Conservation (phyloP, 805 yeast species). For the Scheffersomyces coipomensis region DNA sequence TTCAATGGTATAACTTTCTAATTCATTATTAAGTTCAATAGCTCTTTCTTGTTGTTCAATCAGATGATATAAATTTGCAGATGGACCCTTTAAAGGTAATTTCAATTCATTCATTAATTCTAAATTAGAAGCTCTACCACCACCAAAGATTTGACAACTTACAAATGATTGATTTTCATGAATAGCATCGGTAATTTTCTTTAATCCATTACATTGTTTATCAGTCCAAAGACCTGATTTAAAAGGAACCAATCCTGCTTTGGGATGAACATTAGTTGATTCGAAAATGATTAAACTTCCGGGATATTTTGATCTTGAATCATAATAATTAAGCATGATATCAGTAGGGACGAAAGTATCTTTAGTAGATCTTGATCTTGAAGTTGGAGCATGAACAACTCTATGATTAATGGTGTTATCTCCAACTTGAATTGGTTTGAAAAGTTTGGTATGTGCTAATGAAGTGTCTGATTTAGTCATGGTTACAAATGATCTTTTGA, state of each 20-base stretch:
- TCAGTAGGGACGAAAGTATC: slow-evolving; percentile 24
- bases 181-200: slow-evolving; percentile 41
- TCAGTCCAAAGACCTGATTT: slow-evolving; percentile 11
- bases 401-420: slow-evolving; percentile 15
- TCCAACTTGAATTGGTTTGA: slow-evolving; percentile 35
- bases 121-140: slow-evolving; percentile 44
- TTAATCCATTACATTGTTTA: slow-evolving; percentile 26
- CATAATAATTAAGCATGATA: slow-evolving; percentile 25
- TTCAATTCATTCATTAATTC: slow-evolving; percentile 19
- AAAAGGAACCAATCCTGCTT: slow-evolving; percentile 9
- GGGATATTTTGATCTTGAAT: slow-evolving; percentile 25
- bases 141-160: slow-evolving; percentile 51
- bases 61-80: slow-evolving; percentile 12
- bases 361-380: slow-evolving; percentile 21
- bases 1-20: slow-evolving; percentile 4
- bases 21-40: slow-evolving; percentile 1
- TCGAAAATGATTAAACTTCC: slow-evolving; percentile 17
- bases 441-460: slow-evolving; percentile 19
- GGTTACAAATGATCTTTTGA: no score
- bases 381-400: slow-evolving; percentile 25
- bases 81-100: slow-evolving; percentile 14
- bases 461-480: slow-evolving; percentile 6
- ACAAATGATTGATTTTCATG: slow-evolving; percentile 44
- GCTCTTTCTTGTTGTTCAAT: slow-evolving; percentile 10
- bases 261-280: slow-evolving; percentile 7